Percentiles rank a stretch among this genome's conserved stretches.
Conservation (phyloP, 805 yeast species). For the Pichia paraexigua region DNA sequence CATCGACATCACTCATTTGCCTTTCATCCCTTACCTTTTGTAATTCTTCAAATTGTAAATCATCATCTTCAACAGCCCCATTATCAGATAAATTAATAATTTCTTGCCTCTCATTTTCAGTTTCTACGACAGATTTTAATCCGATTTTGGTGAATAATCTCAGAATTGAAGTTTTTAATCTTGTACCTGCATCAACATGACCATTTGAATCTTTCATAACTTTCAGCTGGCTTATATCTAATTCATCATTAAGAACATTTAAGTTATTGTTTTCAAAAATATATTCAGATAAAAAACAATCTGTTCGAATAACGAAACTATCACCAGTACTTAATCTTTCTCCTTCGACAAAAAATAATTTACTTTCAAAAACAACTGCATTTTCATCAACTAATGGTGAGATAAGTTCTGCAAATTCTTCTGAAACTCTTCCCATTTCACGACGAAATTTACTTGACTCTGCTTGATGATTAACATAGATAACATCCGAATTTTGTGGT, state of each 20-base stretch:
- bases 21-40: conserved; percentile 6
- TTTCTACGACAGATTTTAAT: conserved; percentile 5
- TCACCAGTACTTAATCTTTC: conserved; percentile 65
- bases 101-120: not conserved
- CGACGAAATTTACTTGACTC: conserved; percentile 23
- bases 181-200: conserved; percentile 10
- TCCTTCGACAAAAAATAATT: conserved; percentile 48
- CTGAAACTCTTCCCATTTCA: conserved; percentile 74
- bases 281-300: conserved; percentile 42
- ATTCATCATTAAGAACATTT: not conserved
- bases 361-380: conserved; percentile 47
- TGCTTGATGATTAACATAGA: conserved; percentile 20
- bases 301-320: conserved; percentile 59
- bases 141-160: conserved; percentile 14
- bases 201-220: conserved; percentile 5
- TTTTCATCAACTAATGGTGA: conserved; percentile 55
- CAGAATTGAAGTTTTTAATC: conserved; percentile 6
- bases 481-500: conserved; percentile 16
- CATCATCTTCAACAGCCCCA: conserved; percentile 40
- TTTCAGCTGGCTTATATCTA: conserved; percentile 2
- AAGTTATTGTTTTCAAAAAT: conserved; percentile 10
- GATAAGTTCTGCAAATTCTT: conserved; percentile 56
- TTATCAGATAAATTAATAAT: conserved; percentile 41
- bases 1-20: not conserved
- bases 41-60: conserved; percentile 13